phyloP scores from a whole-genome alignment of 1,139 yeast genomes.

The Lodderomyces oxycetoniae region DNA sequence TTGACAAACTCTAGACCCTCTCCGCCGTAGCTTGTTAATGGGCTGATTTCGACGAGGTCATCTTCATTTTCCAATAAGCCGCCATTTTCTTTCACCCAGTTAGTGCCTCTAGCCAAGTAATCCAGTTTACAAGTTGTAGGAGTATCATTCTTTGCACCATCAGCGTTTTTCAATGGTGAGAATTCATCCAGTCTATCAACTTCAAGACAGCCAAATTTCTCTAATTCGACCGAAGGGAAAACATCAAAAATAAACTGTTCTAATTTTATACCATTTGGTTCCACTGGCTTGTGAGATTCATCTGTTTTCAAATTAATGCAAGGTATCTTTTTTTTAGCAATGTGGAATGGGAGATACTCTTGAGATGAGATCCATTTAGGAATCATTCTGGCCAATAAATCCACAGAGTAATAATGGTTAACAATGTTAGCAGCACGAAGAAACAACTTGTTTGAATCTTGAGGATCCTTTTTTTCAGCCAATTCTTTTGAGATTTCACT shows the following conservation, averaged over 20 bases:
- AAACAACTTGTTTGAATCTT: slow-evolving; percentile 51
- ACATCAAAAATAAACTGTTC: slow-evolving; percentile 98
- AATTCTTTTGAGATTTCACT: slow-evolving; percentile 79
- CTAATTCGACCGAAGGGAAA: slow-evolving; percentile 70
- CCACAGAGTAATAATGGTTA: slow-evolving; percentile 89
- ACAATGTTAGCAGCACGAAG: slow-evolving; percentile 96
- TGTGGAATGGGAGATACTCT: slow-evolving; percentile 78
- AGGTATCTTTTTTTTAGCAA: slow-evolving; percentile 88
- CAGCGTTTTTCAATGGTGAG: slow-evolving; percentile 90
- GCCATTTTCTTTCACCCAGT: slow-evolving; percentile 71
- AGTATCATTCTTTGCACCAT: slow-evolving; percentile 75
- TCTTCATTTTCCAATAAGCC: slow-evolving; percentile 50
- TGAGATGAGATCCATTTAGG: slow-evolving; percentile 69
- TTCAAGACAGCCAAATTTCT: slow-evolving; percentile 87
- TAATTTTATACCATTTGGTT: slow-evolving; percentile 85
- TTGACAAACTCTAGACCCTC: slow-evolving; percentile 67
- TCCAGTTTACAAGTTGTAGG: slow-evolving; percentile 77
- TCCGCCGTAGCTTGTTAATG: slow-evolving; percentile 74
- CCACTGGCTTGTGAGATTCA: slow-evolving; percentile 52
- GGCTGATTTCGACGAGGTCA: slow-evolving; percentile 69
- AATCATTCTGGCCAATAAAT: slow-evolving; percentile 53
- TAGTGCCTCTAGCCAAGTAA: slow-evolving; percentile 63
- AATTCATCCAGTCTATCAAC: slow-evolving; percentile 83
- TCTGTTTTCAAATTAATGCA: slow-evolving; percentile 48
- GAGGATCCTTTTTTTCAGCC: slow-evolving; percentile 53